These are phyloP conservation scores for Eucalyptus leucophloia DNA, from an alignment of 345 rosid genomes.

Conservation along the genomic window DNA sequence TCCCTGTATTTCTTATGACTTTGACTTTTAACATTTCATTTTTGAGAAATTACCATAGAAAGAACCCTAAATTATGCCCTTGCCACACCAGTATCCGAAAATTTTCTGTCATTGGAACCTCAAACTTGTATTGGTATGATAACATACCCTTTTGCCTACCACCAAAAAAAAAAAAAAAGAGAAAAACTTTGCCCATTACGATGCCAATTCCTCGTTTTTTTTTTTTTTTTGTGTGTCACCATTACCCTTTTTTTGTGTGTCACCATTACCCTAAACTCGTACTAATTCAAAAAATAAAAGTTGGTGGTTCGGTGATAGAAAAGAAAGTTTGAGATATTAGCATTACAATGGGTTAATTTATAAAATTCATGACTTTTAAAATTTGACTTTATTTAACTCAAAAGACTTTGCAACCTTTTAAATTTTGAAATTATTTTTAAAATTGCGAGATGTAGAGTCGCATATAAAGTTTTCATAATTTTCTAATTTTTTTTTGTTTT, in stretches of 20 bases:
- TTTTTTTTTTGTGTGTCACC: rapidly evolving
- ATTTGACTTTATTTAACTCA: background rate
- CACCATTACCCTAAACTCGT: background rate
- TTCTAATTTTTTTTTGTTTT: rapidly evolving
- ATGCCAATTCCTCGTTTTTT: background rate
- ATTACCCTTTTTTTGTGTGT: background rate
- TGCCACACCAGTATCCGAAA: rapidly evolving
- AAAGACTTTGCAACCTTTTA: background rate
- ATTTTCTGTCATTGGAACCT: background rate
- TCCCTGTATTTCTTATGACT: background rate
- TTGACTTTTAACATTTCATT: background rate
- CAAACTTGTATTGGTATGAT: background rate
- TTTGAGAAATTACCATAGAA: background rate
- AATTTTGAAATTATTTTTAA: background rate
- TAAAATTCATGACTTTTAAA: background rate
- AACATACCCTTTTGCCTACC: background rate
- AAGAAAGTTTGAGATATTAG: background rate
- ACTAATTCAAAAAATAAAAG: background rate
- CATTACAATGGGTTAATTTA: background rate
- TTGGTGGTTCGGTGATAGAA: background rate
- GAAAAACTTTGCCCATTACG: background rate
- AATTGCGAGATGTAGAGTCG: background rate
- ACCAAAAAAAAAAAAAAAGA: background rate
- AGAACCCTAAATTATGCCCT: background rate
- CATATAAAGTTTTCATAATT: background rate